phyloP scores from a whole-genome alignment of 176 grass and related monocot species.

The Hyparrhenia diplandra region DNA sequence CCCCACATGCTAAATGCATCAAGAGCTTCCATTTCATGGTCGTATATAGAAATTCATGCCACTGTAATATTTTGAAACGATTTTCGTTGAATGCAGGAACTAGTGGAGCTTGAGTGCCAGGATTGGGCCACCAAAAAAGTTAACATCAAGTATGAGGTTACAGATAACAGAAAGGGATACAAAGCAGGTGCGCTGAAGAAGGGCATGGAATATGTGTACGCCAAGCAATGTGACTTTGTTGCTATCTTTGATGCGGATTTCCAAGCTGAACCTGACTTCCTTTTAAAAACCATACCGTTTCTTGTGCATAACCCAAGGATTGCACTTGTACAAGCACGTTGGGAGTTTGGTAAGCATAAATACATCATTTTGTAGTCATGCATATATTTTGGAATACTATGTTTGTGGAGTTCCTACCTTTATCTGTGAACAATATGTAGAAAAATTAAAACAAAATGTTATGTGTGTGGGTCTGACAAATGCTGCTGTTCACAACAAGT shows the following conservation, averaged over 20 bases:
- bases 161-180: conserved; percentile 87
- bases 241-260: conserved; percentile 96
- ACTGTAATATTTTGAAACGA: neutral
- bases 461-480: neutral
- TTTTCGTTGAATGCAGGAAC: conserved; percentile 43
- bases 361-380: neutral
- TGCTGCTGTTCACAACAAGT: neutral
- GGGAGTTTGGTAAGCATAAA: conserved; percentile 72
- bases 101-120: conserved; percentile 87
- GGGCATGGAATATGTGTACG: conserved; percentile 72
- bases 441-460: neutral
- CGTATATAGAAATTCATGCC: conserved; percentile 7
- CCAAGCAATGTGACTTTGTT: conserved; percentile 72
- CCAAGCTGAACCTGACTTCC: conserved; percentile 83
- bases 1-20: neutral
- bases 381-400: neutral
- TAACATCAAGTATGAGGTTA: conserved; percentile 86
- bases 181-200: conserved; percentile 91
- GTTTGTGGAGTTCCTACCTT: neutral
- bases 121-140: conserved; percentile 68
- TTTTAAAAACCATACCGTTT: conserved; percentile 76
- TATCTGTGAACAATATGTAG: neutral
- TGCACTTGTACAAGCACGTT: conserved; percentile 86
- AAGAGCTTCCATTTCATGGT: neutral
- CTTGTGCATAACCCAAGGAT: conserved; percentile 76